phyloP scores from a whole-genome alignment of 164 flowering plant genomes.

The Stephania cephalantha region DNA sequence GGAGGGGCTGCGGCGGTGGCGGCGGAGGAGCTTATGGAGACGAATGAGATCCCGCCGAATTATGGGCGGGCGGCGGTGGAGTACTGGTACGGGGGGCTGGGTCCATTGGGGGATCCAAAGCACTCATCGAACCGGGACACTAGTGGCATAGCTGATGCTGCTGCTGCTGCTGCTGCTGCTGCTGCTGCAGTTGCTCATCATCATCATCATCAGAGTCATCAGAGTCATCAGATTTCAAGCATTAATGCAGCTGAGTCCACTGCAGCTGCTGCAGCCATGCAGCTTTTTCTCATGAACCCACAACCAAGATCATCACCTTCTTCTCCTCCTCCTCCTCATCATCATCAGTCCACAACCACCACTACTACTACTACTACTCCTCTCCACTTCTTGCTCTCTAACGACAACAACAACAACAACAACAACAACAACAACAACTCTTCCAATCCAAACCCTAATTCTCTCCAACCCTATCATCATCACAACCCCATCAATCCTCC shows the following conservation, averaged over 20 bases:
- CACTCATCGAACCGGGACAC: slow-evolving; percentile 22
- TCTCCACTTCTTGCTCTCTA: slow-evolving; percentile 50
- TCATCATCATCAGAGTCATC: slow-evolving; percentile 13
- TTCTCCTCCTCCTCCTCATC: slow-evolving; percentile 23
- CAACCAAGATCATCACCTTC: slow-evolving; percentile 49
- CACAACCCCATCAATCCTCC: slow-evolving; percentile 14
- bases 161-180: no score
- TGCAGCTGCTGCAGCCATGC: slow-evolving; percentile 93
- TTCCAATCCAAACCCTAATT: slow-evolving; percentile 1
- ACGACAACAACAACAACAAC: background rate
- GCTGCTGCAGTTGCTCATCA: no score
- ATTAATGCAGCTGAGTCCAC: slow-evolving; percentile 56
- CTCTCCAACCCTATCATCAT: slow-evolving; percentile 24
- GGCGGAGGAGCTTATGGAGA: slow-evolving; percentile 32
- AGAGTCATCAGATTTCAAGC: slow-evolving; percentile 52
- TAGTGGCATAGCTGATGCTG: slow-evolving; percentile 7
- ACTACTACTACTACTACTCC: slow-evolving; percentile 26
- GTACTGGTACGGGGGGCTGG: slow-evolving; percentile 41
- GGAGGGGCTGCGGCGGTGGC: slow-evolving; percentile 16
- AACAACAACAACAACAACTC: slow-evolving; percentile 26
- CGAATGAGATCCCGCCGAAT: slow-evolving; percentile 24
- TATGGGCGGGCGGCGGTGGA: slow-evolving; percentile 18
- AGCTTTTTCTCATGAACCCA: slow-evolving; percentile 83
- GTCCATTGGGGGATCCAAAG: slow-evolving; percentile 32
- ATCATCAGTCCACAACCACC: background rate